Percentiles rank a stretch among this genome's conserved stretches.
Evolutionary conservation across 179 eudicot species (phyloP).

Genomic region (Patellifolia procumbens): DNA sequence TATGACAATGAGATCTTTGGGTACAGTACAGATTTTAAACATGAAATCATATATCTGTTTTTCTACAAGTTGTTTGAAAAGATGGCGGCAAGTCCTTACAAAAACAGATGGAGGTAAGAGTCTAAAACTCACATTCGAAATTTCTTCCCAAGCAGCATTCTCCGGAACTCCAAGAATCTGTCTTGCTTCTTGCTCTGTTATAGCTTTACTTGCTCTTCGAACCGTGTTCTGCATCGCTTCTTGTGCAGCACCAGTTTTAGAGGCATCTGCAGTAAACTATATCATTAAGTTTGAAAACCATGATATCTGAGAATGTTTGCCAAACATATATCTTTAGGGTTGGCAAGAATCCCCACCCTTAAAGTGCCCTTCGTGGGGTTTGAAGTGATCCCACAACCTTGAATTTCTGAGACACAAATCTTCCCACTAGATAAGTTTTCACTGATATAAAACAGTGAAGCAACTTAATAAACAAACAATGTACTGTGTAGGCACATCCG

Average conservation of each 20-base stretch:
- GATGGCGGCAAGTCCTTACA: too few species aligned
- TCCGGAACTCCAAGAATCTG: constrained; percentile 87
- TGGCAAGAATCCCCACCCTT: too few species aligned
- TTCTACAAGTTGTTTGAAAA: neutral
- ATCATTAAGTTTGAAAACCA: neutral
- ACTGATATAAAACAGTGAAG: neutral
- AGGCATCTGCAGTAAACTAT: constrained; percentile 58
- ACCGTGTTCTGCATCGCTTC: constrained; percentile 65
- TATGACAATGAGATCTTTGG: neutral
- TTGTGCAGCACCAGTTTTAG: constrained; percentile 84
- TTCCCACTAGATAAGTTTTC: neutral
- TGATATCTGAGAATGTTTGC: neutral
- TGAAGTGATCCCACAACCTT: too few species aligned
- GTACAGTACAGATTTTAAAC: neutral
- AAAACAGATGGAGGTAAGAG: too few species aligned
- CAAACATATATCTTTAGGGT: too few species aligned
- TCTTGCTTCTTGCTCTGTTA: constrained; percentile 93
- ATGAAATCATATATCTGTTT: neutral
- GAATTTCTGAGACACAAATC: neutral
- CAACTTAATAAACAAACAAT: neutral
- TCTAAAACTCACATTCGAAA: constrained; percentile 37
- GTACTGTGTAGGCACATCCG: neutral
- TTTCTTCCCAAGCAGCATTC: constrained; percentile 77
- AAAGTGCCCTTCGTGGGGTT: too few species aligned
- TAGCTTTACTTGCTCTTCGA: constrained; percentile 61